Percentiles rank a stretch among this genome's conserved stretches.
These are phyloP conservation scores for Lepidium africanum DNA, from an alignment of 345 rosid species.

Conservation along the genomic window DNA sequence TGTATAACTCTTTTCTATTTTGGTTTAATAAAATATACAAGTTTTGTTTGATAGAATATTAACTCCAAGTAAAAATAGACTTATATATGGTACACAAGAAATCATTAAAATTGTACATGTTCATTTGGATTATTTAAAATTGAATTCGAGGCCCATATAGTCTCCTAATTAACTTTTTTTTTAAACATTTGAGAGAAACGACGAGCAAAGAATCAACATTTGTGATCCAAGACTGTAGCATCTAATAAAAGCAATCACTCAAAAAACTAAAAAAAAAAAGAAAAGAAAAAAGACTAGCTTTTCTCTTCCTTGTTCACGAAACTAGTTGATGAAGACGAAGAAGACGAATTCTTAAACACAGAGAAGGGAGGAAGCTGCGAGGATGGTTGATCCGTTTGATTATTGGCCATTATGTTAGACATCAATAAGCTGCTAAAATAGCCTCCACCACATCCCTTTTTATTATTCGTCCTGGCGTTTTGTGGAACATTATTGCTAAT, in stretches of 20 bases:
- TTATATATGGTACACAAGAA: not conserved
- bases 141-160: not conserved
- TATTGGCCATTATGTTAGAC: conserved; percentile 29
- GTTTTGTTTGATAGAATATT: not conserved
- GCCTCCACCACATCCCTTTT: conserved; percentile 44
- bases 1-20: too few species aligned
- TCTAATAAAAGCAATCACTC: conserved; percentile 6
- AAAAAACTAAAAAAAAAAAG: not conserved
- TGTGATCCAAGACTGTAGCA: conserved; percentile 1
- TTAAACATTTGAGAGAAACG: not conserved
- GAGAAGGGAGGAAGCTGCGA: conserved; percentile 36
- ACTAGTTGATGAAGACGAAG: conserved; percentile 26
- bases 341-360: conserved; percentile 33
- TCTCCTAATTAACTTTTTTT: not conserved
- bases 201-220: conserved; percentile 19
- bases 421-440: conserved; percentile 42
- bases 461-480: conserved; percentile 16
- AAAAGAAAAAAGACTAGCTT: conserved; percentile 21
- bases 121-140: not conserved
- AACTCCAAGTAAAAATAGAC: not conserved
- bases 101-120: conserved; percentile 6
- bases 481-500: conserved; percentile 18
- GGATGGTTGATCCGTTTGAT: conserved; percentile 27
- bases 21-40: too few species aligned
- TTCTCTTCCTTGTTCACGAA: conserved; percentile 34